A percentile compares a stretch with the other conserved stretches of the same genome.
Conservation (phyloP, 1,284 basidiomycete species). For the Puccinia coronata region DNA sequence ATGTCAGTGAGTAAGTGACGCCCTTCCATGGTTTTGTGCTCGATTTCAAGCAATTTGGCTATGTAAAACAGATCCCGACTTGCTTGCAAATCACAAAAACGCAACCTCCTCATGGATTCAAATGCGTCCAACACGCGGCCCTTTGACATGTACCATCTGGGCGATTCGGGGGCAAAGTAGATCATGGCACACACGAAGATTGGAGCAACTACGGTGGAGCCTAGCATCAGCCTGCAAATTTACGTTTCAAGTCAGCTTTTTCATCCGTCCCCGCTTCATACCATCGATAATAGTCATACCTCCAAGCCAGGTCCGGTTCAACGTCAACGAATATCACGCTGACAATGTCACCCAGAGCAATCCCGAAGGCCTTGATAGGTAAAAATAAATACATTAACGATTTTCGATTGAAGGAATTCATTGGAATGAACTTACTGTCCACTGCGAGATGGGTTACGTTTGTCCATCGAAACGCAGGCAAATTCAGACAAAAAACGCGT, state of each 20-base stretch:
- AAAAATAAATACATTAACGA: too few relatives aligned
- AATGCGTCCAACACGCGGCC: constrained; percentile 17
- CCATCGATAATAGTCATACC: not conserved
- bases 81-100: constrained; percentile 44
- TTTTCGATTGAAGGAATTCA: too few relatives aligned
- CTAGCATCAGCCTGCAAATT: constrained; percentile 38
- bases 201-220: constrained; percentile 46
- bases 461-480: too few relatives aligned
- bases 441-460: not conserved
- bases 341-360: constrained; percentile 45
- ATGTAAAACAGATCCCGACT: constrained; percentile 65
- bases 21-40: constrained; percentile 64
- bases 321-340: constrained; percentile 48
- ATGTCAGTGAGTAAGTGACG: constrained; percentile 65
- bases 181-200: constrained; percentile 48
- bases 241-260: not conserved
- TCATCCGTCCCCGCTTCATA: not conserved
- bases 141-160: constrained; percentile 46
- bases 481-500: too few relatives aligned
- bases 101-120: constrained; percentile 4
- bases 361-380: constrained; percentile 50
- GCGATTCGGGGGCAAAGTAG: constrained; percentile 46
- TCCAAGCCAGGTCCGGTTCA: constrained; percentile 34
- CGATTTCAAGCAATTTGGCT: constrained; percentile 69
- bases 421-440: constrained; percentile 37